Base-by-base conservation (phyloP, 345 rosid species). In the Eucalyptus fibrosa region DNA sequence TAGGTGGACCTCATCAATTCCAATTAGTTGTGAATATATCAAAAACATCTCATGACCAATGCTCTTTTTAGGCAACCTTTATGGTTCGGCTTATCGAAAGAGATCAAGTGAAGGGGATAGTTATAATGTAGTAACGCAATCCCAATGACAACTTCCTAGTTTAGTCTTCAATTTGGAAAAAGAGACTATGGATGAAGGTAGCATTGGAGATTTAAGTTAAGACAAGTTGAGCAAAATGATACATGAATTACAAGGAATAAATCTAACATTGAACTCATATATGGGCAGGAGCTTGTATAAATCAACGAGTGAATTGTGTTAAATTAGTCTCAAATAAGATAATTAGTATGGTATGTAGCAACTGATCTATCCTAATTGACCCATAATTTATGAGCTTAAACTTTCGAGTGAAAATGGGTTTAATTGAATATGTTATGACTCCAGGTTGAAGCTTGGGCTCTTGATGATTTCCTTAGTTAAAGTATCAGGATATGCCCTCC, bases 401-500 rank as follows among this genome's bases (percentile, higher is more conserved):
- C 14, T 26, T 56, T 56, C 1, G 7, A 24, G 30, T 56, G 13
- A 56, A 56, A 23, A 23, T 23, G 3, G 13, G 30, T 56, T 11
- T 26, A 24, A 56, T 24, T 56, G 30, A 56, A 24, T 56, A 10
- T 56, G 13, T 56, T 9, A 23, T 53, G 59, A 21, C 59, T 53
- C 12, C 14, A 24, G 2, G 7, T 14, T 10, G 2, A 2, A 24
- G 62, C 62, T 56, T 13, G 3, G 2, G 28, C 30, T 56, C 30
- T 56, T 56, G 14, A 26, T 14, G 1, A 56, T 56, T 26, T 56
- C 30, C 30, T 26, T 56, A 24, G 6, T 56, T 56, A 56, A 24
- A 56, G 30, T 2, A 23, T 56, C 30, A 0, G 1, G 13, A 30
- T 26, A 56, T 0, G 1, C 62, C 62, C 30, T 56, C 62, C 28